Evolutionary conservation across 1,284 basidiomycete species (phyloP).

Genomic region (Sphaerobolus stellatus): DNA sequence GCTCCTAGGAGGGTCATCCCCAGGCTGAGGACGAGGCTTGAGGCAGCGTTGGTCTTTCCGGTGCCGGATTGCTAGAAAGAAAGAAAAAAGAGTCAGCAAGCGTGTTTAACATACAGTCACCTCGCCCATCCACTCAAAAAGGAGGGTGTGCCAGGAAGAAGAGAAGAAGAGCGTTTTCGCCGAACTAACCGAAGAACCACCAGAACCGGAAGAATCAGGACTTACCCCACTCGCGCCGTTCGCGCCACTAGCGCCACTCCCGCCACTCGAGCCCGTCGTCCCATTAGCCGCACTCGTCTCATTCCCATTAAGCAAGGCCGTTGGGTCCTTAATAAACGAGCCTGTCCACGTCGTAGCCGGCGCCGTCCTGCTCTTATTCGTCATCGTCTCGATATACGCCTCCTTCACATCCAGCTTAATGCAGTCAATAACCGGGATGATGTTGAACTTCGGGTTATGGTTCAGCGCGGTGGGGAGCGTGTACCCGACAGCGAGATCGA

Average conservation of each 20-base stretch:
- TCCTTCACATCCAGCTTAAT: not conserved
- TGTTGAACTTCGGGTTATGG: slow-evolving; percentile 33
- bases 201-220: not conserved
- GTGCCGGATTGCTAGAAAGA: too few species aligned
- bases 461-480: slow-evolving; percentile 69
- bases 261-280: not conserved
- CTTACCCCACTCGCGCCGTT: not conserved
- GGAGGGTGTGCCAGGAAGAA: too few species aligned
- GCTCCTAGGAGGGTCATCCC: too few species aligned
- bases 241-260: not conserved
- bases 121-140: too few species aligned
- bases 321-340: not conserved
- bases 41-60: too few species aligned
- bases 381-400: slow-evolving; percentile 6
- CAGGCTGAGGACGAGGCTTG: too few species aligned
- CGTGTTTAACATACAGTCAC: too few species aligned
- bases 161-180: too few species aligned
- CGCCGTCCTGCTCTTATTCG: not conserved
- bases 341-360: slow-evolving; percentile 5
- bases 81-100: too few species aligned
- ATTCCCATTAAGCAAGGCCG: not conserved
- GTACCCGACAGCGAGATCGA: slow-evolving; percentile 87
- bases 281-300: not conserved
- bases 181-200: not conserved
- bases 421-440: slow-evolving; percentile 5